Percentiles rank a stretch among this genome's conserved stretches.
Evolutionary conservation across 805 yeast species (phyloP).

Genomic region (Yamadazyma scolyti): DNA sequence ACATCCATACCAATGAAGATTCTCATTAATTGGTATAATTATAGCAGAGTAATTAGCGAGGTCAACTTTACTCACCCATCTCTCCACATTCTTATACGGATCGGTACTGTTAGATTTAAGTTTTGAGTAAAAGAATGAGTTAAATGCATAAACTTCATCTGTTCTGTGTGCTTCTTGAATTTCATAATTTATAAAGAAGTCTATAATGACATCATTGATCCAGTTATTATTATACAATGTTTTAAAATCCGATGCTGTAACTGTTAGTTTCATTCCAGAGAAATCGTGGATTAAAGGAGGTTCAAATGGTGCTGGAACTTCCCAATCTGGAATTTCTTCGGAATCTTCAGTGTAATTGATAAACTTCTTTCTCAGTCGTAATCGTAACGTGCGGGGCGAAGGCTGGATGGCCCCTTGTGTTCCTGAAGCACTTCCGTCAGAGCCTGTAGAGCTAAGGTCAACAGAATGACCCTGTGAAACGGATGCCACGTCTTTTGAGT

Average conservation of each 20-base stretch:
- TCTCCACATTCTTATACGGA: slow-evolving; percentile 60
- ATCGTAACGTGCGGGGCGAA: no score
- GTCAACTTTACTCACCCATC: slow-evolving; percentile 77
- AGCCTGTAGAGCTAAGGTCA: no score
- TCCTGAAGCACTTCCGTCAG: no score
- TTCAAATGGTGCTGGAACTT: slow-evolving; percentile 36
- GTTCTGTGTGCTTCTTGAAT: slow-evolving; percentile 34
- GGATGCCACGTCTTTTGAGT: no score
- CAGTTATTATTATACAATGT: slow-evolving; percentile 79
- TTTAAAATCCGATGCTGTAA: slow-evolving; percentile 69
- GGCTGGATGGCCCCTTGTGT: no score
- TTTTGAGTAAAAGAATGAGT: slow-evolving; percentile 79
- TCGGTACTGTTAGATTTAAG: slow-evolving; percentile 35
- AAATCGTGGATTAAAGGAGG: slow-evolving; percentile 50
- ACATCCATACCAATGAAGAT: slow-evolving; percentile 84
- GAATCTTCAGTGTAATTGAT: no score
- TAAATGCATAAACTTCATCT: slow-evolving; percentile 54
- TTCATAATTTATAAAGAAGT: slow-evolving; percentile 70
- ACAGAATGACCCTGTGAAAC: no score
- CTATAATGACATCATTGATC: slow-evolving; percentile 86
- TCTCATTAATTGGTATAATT: slow-evolving; percentile 78
- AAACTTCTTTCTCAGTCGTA: no score
- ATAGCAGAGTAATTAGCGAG: slow-evolving; percentile 52
- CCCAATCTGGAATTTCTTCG: no score
- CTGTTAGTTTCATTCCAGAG: slow-evolving; percentile 46